Conservation (phyloP, 495 filamentous ascomycete genomes). For the Aspergillus incahuasiensis region DNA sequence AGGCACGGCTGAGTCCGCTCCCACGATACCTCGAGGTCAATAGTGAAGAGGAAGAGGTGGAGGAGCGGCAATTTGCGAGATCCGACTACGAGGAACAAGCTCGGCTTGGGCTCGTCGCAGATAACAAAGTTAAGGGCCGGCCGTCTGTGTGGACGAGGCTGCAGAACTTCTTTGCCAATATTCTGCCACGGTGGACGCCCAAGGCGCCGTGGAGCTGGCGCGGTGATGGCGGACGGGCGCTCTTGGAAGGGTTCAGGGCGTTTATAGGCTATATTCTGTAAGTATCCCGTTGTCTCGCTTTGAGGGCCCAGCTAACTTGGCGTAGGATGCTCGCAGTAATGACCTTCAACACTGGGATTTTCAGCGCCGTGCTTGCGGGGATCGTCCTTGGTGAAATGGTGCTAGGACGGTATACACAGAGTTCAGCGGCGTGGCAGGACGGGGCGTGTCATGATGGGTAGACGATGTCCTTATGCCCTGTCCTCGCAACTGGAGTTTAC, state of each 20-base stretch:
- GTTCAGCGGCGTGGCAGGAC: conserved; percentile 14
- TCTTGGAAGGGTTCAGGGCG: conserved; percentile 10
- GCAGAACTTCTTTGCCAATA: too few species aligned
- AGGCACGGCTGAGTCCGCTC: conserved; percentile 15
- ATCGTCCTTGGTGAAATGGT: background rate
- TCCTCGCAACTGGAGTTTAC: too few species aligned
- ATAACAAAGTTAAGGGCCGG: background rate
- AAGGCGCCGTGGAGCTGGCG: conserved; percentile 11
- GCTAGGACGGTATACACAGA: conserved; percentile 11
- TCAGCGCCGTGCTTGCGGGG: conserved; percentile 13
- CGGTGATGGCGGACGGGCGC: conserved; percentile 4
- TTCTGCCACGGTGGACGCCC: conserved; percentile 7
- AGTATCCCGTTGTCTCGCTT: too few species aligned
- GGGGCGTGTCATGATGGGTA: conserved; percentile 10
- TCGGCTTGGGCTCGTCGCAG: background rate
- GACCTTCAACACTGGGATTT: conserved; percentile 20
- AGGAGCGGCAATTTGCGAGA: too few species aligned
- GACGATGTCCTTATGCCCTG: too few species aligned
- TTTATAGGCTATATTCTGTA: too few species aligned
- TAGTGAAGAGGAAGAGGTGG: background rate
- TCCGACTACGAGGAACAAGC: background rate
- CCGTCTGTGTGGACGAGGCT: too few species aligned
- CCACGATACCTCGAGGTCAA: conserved; percentile 10
- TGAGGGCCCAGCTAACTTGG: conserved; percentile 11
- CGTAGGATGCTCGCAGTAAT: conserved; percentile 21